Conservation (phyloP, 805 yeast genomes). For the Pichia cephalocereana region DNA sequence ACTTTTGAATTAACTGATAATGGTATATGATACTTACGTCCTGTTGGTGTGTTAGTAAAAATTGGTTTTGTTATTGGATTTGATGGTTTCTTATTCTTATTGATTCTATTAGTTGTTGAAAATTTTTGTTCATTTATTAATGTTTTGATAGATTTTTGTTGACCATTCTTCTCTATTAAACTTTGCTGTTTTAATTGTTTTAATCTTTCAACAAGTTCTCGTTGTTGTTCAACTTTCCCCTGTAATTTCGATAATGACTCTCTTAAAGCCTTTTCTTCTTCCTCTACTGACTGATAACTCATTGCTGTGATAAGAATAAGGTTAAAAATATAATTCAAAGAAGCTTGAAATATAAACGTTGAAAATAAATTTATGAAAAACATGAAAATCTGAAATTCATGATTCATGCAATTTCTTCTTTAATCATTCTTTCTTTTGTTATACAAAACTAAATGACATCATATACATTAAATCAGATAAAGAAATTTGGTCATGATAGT, state of each 20-base stretch:
- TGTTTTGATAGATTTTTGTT: neutral
- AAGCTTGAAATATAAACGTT: no score
- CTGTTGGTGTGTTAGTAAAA: neutral
- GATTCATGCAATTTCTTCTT: no score
- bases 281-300: neutral
- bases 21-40: neutral
- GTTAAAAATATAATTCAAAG: no score
- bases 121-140: neutral
- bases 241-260: slow-evolving; percentile 11
- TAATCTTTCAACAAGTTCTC: slow-evolving; percentile 4
- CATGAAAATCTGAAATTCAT: no score
- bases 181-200: neutral
- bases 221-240: slow-evolving; percentile 12
- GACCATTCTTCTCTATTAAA: neutral
- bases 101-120: neutral
- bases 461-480: slow-evolving; percentile 18
- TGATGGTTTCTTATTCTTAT: neutral
- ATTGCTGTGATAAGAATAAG: neutral
- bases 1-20: neutral
- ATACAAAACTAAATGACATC: neutral
- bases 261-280: slow-evolving; percentile 13
- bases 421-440: no score
- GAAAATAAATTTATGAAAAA: no score
- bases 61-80: neutral
- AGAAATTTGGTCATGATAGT: slow-evolving; percentile 15